Evolutionary conservation across 495 filamentous ascomycete genomes (phyloP).

Genomic region (Podospora pseudocomata): DNA sequence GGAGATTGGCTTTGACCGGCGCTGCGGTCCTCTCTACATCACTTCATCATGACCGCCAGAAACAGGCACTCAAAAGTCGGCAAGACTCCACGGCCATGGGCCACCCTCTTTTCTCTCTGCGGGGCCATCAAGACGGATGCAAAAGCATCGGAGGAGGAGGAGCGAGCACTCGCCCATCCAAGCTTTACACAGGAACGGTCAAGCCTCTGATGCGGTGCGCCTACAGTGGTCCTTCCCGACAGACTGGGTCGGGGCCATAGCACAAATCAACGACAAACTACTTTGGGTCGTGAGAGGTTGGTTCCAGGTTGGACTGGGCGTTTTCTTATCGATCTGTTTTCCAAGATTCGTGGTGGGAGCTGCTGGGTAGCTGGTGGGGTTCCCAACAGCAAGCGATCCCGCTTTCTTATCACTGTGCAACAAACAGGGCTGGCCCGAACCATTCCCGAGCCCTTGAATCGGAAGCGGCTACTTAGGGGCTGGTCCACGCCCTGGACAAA

Average conservation of each 20-base stretch:
- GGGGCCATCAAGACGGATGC: not conserved
- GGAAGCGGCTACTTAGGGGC: not conserved
- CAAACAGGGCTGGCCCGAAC: not conserved
- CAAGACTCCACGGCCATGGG: not conserved
- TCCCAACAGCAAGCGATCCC: not conserved
- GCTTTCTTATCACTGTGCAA: not conserved
- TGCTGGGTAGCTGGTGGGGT: not conserved
- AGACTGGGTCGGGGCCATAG: not conserved
- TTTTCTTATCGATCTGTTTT: not conserved
- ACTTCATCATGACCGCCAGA: slow-evolving; percentile 2
- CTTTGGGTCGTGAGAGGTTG: not conserved
- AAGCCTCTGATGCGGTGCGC: not conserved
- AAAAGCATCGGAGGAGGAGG: not conserved
- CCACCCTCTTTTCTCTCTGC: not conserved
- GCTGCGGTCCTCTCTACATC: not conserved
- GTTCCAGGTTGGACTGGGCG: not conserved
- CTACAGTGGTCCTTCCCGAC: not conserved
- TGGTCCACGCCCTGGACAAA: not conserved
- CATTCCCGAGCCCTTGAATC: not conserved
- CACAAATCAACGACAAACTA: not conserved
- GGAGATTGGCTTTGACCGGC: not conserved
- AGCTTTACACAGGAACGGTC: not conserved
- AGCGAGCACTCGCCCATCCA: not conserved
- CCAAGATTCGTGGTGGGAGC: not conserved
- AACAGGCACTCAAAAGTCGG: not conserved